Percentiles rank a stretch among this genome's conserved stretches.
These are phyloP conservation scores for Helianthus tuberosus DNA, from an alignment of 129 eudicot species.

Conservation along the genomic window DNA sequence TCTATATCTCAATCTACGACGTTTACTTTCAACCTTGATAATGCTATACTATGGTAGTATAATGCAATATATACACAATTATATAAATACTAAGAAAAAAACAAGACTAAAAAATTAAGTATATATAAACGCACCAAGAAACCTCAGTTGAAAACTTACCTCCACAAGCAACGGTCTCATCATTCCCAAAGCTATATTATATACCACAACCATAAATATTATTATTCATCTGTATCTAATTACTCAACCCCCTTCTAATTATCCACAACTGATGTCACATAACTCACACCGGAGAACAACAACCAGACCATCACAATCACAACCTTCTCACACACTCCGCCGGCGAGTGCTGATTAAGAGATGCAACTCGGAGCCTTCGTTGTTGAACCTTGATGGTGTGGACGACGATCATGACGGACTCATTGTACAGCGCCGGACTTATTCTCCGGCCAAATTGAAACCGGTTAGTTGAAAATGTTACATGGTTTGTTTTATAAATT, in stretches of 20 bases:
- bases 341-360: constrained; percentile 37
- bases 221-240: not conserved
- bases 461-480: not conserved
- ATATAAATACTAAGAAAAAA: too few species aligned
- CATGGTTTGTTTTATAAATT: not conserved
- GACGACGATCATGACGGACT: constrained; percentile 32
- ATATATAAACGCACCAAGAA: too few species aligned
- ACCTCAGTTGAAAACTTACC: not conserved
- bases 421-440: constrained; percentile 40
- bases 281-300: constrained; percentile 45
- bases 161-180: not conserved
- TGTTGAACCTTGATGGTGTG: constrained; percentile 16
- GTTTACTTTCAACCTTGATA: too few species aligned
- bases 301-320: constrained; percentile 23
- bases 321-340: constrained; percentile 16
- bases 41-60: too few species aligned
- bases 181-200: constrained; percentile 9
- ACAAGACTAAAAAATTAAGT: too few species aligned
- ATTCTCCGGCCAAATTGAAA: constrained; percentile 34
- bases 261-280: constrained; percentile 46
- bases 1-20: too few species aligned
- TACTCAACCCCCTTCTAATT: not conserved
- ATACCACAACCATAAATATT: not conserved
- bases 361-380: constrained; percentile 70
- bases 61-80: too few species aligned